Percentiles rank a stretch among this genome's conserved stretches.
These are phyloP conservation scores for Alectoria sarmentosa DNA, from an alignment of 495 filamentous ascomycete genomes.

Conservation along the genomic window DNA sequence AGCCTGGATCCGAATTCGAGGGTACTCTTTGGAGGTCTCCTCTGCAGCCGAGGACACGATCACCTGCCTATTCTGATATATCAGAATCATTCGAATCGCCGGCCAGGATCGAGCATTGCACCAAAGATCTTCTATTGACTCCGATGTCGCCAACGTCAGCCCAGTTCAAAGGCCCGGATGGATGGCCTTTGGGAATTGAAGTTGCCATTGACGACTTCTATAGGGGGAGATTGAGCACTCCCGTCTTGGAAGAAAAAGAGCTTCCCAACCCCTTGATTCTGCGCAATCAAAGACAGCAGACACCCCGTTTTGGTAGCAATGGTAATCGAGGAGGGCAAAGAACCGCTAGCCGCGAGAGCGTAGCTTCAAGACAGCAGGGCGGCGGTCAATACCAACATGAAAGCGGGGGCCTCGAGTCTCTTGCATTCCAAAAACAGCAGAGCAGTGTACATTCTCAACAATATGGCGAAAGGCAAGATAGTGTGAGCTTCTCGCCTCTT, in stretches of 20 bases:
- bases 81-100: constrained; percentile 3
- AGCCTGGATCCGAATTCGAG: neutral
- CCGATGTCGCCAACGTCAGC: neutral
- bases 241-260: neutral
- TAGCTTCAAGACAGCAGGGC: neutral
- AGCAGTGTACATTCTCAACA: no score
- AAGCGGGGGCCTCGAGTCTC: neutral
- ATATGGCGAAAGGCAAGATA: no score
- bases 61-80: constrained; percentile 1
- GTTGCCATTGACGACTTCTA: constrained; percentile 8
- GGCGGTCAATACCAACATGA: neutral
- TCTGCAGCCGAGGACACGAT: neutral
- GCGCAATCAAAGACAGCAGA: neutral
- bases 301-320: neutral
- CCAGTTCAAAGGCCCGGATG: neutral
- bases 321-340: neutral
- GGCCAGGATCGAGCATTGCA: neutral
- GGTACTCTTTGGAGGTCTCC: neutral
- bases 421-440: no score
- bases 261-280: neutral
- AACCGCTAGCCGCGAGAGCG: neutral
- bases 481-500: no score
- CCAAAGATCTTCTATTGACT: neutral
- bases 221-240: constrained; percentile 7
- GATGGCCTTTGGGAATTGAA: constrained; percentile 6